Conservation (phyloP, 2,329 filamentous ascomycete species). For the Fusarium sp. region DNA sequence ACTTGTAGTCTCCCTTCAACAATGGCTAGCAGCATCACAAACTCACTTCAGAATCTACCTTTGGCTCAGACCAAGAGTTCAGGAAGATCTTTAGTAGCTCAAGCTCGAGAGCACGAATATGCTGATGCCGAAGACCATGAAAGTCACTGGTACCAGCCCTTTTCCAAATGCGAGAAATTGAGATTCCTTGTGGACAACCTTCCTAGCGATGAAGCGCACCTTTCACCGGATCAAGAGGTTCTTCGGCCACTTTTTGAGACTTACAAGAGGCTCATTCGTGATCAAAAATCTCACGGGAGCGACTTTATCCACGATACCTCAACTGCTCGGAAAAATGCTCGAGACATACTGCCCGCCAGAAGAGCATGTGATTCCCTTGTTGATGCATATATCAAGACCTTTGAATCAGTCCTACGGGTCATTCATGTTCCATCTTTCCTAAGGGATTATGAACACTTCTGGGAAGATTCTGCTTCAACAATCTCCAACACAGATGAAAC, state of each 20-base stretch:
- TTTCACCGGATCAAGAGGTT: neutral
- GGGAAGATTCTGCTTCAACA: neutral
- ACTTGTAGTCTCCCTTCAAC: neutral
- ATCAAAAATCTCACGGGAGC: neutral
- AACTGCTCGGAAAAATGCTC: rapidly evolving
- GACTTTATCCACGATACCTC: rapidly evolving
- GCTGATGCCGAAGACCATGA: neutral
- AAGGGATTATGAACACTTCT: conserved; percentile 3
- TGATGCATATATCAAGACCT: neutral
- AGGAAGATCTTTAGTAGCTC: neutral
- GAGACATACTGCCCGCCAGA: neutral
- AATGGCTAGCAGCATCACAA: neutral
- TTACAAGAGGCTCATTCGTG: neutral
- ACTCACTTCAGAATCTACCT: neutral
- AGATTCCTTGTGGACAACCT: neutral
- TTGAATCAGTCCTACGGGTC: neutral
- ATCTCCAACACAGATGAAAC: neutral
- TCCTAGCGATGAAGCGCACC: rapidly evolving
- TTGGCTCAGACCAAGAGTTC: too few relatives aligned
- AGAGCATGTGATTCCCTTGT: neutral
- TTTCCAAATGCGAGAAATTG: neutral
- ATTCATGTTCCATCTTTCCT: neutral
- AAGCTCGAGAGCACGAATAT: neutral
- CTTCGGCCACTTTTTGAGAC: neutral
- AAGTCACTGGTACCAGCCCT: neutral